Conservation (phyloP, 2,329 filamentous ascomycete species). For the Paecilomyces sp. region DNA sequence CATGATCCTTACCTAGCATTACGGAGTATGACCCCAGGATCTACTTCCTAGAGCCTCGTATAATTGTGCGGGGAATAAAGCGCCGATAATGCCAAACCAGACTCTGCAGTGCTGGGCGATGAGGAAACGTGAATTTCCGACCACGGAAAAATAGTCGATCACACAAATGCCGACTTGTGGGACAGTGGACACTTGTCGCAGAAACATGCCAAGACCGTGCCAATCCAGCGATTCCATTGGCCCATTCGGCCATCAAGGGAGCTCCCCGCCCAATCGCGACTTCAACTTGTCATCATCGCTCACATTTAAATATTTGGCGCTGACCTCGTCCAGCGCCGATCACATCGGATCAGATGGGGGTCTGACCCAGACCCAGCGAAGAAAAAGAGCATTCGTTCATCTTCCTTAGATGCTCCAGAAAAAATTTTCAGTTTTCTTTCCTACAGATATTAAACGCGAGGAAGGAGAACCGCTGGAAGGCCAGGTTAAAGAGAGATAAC, state of each 20-base stretch:
- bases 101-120: no score
- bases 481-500: neutral
- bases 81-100: no score
- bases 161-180: neutral
- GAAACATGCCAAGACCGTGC: neutral
- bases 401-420: neutral
- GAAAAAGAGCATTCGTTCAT: neutral
- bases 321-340: neutral
- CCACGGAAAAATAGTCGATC: neutral
- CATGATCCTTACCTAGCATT: no score
- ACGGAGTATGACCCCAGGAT: no score
- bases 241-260: neutral
- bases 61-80: no score
- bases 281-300: neutral
- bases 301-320: neutral
- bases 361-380: neutral
- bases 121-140: neutral
- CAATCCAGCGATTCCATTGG: neutral
- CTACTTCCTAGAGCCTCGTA: no score
- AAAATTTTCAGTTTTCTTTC: neutral
- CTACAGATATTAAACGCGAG: neutral
- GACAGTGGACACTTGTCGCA: neutral
- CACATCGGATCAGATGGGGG: neutral
- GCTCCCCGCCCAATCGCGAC: neutral
- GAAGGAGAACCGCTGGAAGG: neutral